Evolutionary conservation across 257 asterid species (phyloP), one percentile per base, ranked within the genome.

Genomic region (Nemophila menziesii): DNA sequence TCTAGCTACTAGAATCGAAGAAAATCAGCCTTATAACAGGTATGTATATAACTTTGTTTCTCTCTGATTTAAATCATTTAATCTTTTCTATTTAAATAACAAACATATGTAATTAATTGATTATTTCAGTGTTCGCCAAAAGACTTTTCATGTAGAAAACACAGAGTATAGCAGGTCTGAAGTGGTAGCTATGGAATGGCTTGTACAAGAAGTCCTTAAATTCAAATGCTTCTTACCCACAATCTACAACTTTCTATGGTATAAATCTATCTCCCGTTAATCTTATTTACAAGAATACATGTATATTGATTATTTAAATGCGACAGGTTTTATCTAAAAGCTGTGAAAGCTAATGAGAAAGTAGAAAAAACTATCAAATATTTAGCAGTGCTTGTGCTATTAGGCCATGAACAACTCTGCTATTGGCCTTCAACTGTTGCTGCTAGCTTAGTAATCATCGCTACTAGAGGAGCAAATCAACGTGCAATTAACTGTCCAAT

Each of bases 181-280:
- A 68, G 94, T 85, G 65, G 99, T 90, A 66, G 96, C 93, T 14
- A 85, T 85, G 99, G 99, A 90, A 82, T 90, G 99, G 99, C 64
- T 90, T 69, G 92, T 90, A 54, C 96, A 70, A 73, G 93, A 81
- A 54, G 82, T 90, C 61, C 86, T 90, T 33, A 67, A 73, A 62
- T 90, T 79, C 80, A 72, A 74, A 62, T 90, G 99, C 70, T 77
- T 52, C 79, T 78, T 79, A 39, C 99, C 99, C 46, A 79, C 96
- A 42, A 46, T 66, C 44, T 77, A 85, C 72, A 86, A 74, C 75
- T 90, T 85, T 70, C 55, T 90, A 47, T 79, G 99, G 99, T 90
- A 78, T 34, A 44, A 20, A 22, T 53, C 26, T 36, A n/a, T 36
- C 15, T 27, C 26, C 24, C n/a, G 4, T 43, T 8, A 16, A 20